Conservation (phyloP, 495 filamentous ascomycete genomes). For the Hypoxylon trugodes region DNA sequence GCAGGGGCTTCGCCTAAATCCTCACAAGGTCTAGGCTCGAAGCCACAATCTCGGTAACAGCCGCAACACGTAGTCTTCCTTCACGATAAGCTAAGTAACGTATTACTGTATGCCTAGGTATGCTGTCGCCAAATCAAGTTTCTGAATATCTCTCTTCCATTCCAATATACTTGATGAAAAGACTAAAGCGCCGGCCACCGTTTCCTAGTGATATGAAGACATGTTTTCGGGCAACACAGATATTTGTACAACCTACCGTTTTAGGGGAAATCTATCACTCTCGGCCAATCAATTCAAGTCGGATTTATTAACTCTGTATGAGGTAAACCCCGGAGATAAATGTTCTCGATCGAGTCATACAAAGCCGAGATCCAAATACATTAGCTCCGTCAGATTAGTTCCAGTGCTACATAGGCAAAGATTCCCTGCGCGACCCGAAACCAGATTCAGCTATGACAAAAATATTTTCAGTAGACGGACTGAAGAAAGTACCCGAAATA, state of each 20-base stretch:
- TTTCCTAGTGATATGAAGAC: too few relatives aligned
- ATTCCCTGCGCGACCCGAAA: too few relatives aligned
- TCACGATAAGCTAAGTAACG: too few relatives aligned
- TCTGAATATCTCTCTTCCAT: too few relatives aligned
- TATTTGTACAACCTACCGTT: too few relatives aligned
- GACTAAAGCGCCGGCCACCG: too few relatives aligned
- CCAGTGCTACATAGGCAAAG: too few relatives aligned
- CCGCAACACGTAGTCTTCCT: too few relatives aligned
- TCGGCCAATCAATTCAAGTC: neutral
- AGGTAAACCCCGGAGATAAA: constrained; percentile 4
- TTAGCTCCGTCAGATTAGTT: neutral
- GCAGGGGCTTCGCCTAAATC: neutral
- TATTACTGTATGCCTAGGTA: too few relatives aligned
- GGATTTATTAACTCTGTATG: neutral
- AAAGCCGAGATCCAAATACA: neutral
- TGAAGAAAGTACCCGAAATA: neutral
- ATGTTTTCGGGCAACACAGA: too few relatives aligned
- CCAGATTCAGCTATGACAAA: neutral
- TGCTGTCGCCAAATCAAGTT: too few relatives aligned
- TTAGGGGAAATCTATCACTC: neutral
- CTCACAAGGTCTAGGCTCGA: neutral
- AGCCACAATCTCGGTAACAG: neutral
- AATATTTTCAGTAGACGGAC: neutral
- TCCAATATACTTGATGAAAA: too few relatives aligned
- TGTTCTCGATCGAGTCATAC: neutral